Conservation (phyloP, 192 early-diverging fungal species). For the Paraglomus brasilianum region DNA sequence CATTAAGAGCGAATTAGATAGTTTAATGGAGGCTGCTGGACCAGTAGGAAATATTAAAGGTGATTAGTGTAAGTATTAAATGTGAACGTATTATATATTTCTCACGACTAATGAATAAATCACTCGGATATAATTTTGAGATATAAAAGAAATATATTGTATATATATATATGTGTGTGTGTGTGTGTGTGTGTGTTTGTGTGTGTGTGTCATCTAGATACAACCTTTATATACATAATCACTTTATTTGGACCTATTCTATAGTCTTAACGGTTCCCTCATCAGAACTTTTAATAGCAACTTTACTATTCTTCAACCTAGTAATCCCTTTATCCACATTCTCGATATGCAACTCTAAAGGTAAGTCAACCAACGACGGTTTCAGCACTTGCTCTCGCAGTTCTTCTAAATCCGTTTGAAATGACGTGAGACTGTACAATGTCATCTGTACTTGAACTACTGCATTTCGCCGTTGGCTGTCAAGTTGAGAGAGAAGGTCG, state of each 20-base stretch:
- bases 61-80: too few species aligned
- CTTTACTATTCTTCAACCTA: constrained; percentile 39
- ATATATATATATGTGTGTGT: too few species aligned
- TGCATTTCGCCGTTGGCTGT: constrained; percentile 41
- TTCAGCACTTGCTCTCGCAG: constrained; percentile 43
- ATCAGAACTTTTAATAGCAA: constrained; percentile 25
- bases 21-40: neutral
- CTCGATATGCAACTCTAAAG: constrained; percentile 44
- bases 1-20: constrained; percentile 17
- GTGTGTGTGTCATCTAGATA: too few species aligned
- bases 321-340: constrained; percentile 42
- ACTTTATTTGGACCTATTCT: too few species aligned
- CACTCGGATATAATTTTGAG: too few species aligned
- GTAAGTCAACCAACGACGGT: constrained; percentile 34
- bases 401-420: constrained; percentile 54
- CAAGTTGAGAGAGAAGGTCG: constrained; percentile 37
- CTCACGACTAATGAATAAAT: too few species aligned
- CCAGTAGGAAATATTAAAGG: too few species aligned
- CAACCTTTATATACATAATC: too few species aligned
- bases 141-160: too few species aligned
- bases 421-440: constrained; percentile 46
- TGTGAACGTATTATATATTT: too few species aligned
- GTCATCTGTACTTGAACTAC: constrained; percentile 41
- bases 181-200: too few species aligned
- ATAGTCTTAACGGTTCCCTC: neutral